A percentile compares a stretch with the other conserved stretches of the same genome.
Conservation (phyloP, 352 stramenopile species). For the Aphanomyces cochlioides region DNA sequence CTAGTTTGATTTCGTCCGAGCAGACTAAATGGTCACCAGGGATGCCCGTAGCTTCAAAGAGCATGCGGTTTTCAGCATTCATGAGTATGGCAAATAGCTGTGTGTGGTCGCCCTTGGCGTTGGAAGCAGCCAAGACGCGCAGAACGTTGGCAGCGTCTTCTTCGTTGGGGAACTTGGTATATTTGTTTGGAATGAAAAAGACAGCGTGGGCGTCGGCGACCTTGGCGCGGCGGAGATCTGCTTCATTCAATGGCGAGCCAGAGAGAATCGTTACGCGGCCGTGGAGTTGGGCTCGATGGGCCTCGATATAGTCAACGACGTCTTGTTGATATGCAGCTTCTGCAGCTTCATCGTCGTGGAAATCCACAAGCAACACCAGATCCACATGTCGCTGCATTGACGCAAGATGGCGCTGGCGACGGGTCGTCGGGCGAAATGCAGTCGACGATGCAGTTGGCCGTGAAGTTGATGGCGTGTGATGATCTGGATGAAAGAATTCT, state of each 20-base stretch:
- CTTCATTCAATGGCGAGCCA: conserved; percentile 54
- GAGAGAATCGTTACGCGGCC: conserved; percentile 81
- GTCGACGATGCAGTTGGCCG: neutral
- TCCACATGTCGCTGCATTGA: conserved; percentile 68
- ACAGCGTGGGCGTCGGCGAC: conserved; percentile 65
- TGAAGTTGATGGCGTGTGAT: conserved; percentile 42
- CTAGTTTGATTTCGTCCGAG: conserved; percentile 70
- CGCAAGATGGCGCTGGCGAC: conserved; percentile 47
- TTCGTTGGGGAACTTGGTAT: conserved; percentile 68
- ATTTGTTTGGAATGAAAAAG: conserved; percentile 84
- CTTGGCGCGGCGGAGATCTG: conserved; percentile 56
- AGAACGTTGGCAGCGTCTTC: conserved; percentile 80
- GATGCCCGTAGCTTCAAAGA: conserved; percentile 72
- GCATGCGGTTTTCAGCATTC: conserved; percentile 75
- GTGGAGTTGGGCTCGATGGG: conserved; percentile 55
- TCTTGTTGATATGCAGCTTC: conserved; percentile 52
- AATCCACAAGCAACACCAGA: conserved; percentile 76
- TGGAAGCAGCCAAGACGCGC: conserved; percentile 68
- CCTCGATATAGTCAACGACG: conserved; percentile 61
- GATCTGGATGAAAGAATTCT: conserved; percentile 85
- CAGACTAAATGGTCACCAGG: conserved; percentile 71
- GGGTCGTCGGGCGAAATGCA: conserved; percentile 33
- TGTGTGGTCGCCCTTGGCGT: conserved; percentile 55
- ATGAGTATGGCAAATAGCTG: conserved; percentile 80
- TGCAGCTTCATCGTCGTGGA: conserved; percentile 47